Evolutionary conservation across 345 rosid species (phyloP).

Genomic region (Brassica rapa): DNA sequence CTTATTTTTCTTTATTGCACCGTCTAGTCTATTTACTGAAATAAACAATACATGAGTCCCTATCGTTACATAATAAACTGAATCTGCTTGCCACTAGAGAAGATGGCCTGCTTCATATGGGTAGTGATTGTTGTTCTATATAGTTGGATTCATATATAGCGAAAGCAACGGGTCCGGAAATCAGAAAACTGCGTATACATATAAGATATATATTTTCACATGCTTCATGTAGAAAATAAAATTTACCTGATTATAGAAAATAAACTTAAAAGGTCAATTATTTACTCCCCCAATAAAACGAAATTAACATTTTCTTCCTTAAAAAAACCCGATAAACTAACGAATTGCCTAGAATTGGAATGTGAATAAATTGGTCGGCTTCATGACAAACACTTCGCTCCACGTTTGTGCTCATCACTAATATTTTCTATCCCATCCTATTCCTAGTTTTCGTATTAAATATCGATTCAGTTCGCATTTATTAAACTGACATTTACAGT

Average conservation of each 20-base stretch:
- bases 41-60: conserved; percentile 1
- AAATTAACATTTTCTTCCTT: background rate
- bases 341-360: background rate
- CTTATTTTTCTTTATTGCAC: conserved; percentile 23
- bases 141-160: background rate
- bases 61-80: background rate
- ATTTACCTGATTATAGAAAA: background rate
- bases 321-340: background rate
- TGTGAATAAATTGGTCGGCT: background rate
- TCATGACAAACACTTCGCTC: conserved; percentile 3
- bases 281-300: background rate
- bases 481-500: background rate
- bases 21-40: conserved; percentile 7
- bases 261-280: background rate
- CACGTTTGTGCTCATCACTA: background rate
- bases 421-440: background rate
- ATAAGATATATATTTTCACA: background rate
- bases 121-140: background rate
- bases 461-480: background rate
- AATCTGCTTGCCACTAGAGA: conserved; percentile 9
- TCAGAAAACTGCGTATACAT: background rate
- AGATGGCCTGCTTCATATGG: conserved; percentile 28
- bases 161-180: background rate
- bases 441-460: background rate
- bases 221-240: background rate